Base-by-base conservation (phyloP, 202 grass and related monocot genomes). In the Panicum virgatum region DNA sequence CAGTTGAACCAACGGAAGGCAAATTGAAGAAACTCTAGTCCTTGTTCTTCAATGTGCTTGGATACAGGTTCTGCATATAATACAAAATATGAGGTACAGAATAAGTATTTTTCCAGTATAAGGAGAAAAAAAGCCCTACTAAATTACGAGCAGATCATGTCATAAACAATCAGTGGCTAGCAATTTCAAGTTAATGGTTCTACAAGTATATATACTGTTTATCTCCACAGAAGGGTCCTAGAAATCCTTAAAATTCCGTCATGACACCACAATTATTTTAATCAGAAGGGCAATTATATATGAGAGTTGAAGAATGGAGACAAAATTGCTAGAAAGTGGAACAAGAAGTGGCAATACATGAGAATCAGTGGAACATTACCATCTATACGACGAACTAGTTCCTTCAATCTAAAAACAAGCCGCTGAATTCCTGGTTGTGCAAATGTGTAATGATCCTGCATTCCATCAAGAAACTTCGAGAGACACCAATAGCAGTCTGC, bases 401-500 rank as follows among this genome's bases (percentile, higher is more conserved):
- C 92, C 77, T 93, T 93, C 60, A 98, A 85, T 48, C 73, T 91
- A 78, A 98, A 98, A 81, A 96, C 87, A 69, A 98, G 96, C 39
- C 92, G 92, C 77, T 98, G 96, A 84, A 98, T 98, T 84, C 92
- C 96, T 48, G 92, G 94, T 83, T 97, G 94, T 26, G 94, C 94
- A 92, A 97, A 97, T 20, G 91, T 97, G 73, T 97, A 97, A 80
- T 97, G 94, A 69, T 97, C 94, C 64, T 97, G 94, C 94, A 97
- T 97, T 39, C 94, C 94, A 64, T 97, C 94, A 69, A 97, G 89
- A 80, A 97, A 91, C 88, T 97, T 97, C 25, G 94, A 97, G 25
- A 97, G 89, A 68, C 94, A 94, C 94, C 94, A 97, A 77, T 97
- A 97, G 65, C 94, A 97, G 71, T 97, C 94, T n/a, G 94, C 94